A percentile compares a stretch with the other conserved stretches of the same genome.
These are phyloP conservation scores for Arthrobotrys sphaeroides DNA, from an alignment of 2,329 filamentous ascomycete species.

Conservation along the genomic window DNA sequence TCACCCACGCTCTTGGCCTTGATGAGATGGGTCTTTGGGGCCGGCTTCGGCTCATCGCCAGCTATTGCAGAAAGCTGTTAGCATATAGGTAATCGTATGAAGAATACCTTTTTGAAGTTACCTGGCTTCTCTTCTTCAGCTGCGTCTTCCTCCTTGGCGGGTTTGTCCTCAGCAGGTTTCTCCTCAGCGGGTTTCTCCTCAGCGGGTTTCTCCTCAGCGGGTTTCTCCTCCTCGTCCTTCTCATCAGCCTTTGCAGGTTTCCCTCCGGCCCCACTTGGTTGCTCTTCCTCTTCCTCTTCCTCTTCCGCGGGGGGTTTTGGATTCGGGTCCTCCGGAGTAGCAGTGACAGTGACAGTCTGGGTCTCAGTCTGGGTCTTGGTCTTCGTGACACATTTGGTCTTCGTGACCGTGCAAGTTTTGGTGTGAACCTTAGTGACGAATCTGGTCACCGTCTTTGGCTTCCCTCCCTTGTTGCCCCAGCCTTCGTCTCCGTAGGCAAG, in stretches of 20 bases:
- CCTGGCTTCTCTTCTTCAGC: neutral
- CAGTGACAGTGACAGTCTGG: constrained; percentile 9
- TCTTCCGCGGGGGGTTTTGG: neutral
- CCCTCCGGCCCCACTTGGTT: neutral
- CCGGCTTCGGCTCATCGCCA: neutral
- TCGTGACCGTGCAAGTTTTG: constrained; percentile 10
- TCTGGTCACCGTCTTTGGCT: neutral
- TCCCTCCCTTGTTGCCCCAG: neutral
- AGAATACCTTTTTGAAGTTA: neutral
- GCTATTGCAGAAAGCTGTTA: neutral
- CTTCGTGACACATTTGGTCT: neutral
- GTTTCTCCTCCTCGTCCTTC: neutral
- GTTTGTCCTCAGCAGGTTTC: too few species aligned
- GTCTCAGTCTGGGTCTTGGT: neutral
- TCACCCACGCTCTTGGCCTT: constrained; percentile 1
- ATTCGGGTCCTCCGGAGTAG: neutral
- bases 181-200: neutral
- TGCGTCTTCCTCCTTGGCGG: too few species aligned
- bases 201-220: neutral
- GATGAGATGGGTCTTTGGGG: neutral
- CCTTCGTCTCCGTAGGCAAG: neutral
- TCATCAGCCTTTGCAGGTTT: neutral
- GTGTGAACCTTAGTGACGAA: neutral
- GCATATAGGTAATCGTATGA: neutral
- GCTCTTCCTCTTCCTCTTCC: neutral